Base-by-base conservation (phyloP, 106 monocot species). In the Apostasia shenzhenica region DNA sequence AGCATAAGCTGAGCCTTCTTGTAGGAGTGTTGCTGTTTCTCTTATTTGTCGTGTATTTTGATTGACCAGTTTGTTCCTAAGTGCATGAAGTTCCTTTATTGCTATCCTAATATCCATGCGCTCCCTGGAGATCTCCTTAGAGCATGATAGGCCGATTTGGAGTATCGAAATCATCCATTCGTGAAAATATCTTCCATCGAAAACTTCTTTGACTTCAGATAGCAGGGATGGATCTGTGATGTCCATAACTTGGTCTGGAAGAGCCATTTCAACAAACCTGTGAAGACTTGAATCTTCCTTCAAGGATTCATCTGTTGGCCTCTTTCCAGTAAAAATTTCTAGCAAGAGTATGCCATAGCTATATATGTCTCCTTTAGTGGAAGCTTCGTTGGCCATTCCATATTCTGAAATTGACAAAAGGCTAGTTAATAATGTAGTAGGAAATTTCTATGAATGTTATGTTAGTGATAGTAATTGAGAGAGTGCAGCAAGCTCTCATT, bases 281-380 rank as follows among this genome's bases (percentile, higher is more conserved):
- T 41, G 67, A 67, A 75, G 59, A 5, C 1, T 48, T 8, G 45
- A 43, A 12, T 59, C 67, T 5, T 60, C 56, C 9, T 43, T 38
- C 10, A 75, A 75, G 13, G 37, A 13, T 45, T 60, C 75, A 60
- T 75, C 57, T 7, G 59, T 75, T n/a, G 75, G 75, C 67, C 59
- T 66, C 14, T 45, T 75, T 67, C 67, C 59, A 45, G 75, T 75
- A 51, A 75, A 54, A 14, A 75, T 39, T 42, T 75, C 75, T 2
- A 75, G 49, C 6, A 75, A 14, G 14, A 75, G 67, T 44, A 75
- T 52, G 11, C 75, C 75, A 52, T 59, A 75, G 44, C 75, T 75
- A 48, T 75, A 75, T n/a, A 67, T 50, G 59, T 75, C 75, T 59
- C 75, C 75, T 8, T 60, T 39, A 12, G 64, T 60, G 6, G 75